These are phyloP conservation scores for Tetrastigma voinierianum DNA, from an alignment of 164 flowering plant species.

Conservation along the genomic window DNA sequence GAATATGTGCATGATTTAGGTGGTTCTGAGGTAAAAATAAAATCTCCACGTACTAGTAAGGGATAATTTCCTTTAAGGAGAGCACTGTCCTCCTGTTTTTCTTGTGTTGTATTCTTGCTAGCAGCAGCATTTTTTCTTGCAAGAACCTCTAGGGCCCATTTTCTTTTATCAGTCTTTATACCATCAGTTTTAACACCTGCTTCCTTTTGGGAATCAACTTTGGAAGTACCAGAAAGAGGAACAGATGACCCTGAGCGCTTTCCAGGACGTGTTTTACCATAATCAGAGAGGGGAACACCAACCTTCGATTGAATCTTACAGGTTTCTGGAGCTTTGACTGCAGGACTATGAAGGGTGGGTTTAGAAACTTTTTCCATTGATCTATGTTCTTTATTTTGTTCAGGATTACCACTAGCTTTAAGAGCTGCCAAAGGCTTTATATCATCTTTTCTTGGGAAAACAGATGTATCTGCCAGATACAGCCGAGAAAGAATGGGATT, in stretches of 20 bases:
- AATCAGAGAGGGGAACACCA: conserved; percentile 24
- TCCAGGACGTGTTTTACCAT: conserved; percentile 22
- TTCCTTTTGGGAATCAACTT: conserved; percentile 37
- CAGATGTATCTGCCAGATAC: conserved; percentile 92
- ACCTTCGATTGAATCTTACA: conserved; percentile 17
- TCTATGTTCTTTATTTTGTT: conserved; percentile 21
- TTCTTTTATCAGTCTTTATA: conserved; percentile 66
- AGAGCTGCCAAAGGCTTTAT: conserved; percentile 70
- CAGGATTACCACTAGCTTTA: conserved; percentile 25
- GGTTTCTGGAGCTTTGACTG: conserved; percentile 11
- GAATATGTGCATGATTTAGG: neutral
- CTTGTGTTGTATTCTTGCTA: conserved; percentile 28
- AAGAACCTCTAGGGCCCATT: conserved; percentile 92
- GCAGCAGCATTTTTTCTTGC: conserved; percentile 68
- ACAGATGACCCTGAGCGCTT: conserved; percentile 18
- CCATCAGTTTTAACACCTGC: conserved; percentile 37
- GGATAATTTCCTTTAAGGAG: conserved; percentile 70
- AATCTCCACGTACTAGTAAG: conserved; percentile 52
- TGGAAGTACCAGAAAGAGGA: conserved; percentile 30
- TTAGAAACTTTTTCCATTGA: conserved; percentile 17
- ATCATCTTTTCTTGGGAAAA: conserved; percentile 78
- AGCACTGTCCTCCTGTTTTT: conserved; percentile 44
- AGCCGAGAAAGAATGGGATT: conserved; percentile 75
- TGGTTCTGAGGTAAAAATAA: neutral
- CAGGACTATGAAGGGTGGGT: conserved; percentile 8